Evolutionary conservation across 768 basidiomycete genomes (phyloP).

Genomic region (Lactarius trivialis): DNA sequence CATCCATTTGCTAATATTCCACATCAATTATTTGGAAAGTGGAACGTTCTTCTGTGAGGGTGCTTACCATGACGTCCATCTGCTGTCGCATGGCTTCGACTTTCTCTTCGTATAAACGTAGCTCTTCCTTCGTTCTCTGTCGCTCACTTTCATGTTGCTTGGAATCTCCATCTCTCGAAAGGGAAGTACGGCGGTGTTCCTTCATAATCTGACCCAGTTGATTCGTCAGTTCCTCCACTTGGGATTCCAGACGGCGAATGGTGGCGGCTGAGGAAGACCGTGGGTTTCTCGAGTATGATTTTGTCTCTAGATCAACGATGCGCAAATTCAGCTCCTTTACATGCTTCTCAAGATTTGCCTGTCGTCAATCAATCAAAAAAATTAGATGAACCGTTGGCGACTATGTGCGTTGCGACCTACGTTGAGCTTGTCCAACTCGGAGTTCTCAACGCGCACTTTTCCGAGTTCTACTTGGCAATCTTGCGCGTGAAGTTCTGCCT

Average conservation of each 20-base stretch:
- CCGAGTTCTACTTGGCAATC: conserved; percentile 74
- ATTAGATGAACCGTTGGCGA: not conserved
- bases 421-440: conserved; percentile 70
- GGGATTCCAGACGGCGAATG: conserved; percentile 56
- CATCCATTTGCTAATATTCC: conserved; percentile 55
- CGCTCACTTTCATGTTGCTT: conserved; percentile 58
- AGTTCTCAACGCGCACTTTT: conserved; percentile 73
- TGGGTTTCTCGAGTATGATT: conserved; percentile 52
- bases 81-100: conserved; percentile 48
- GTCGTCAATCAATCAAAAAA: conserved; percentile 17
- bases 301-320: conserved; percentile 78
- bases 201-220: conserved; percentile 49
- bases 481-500: conserved; percentile 67
- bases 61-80: conserved; percentile 57
- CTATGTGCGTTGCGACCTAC: conserved; percentile 36
- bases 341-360: conserved; percentile 83
- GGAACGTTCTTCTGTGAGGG: not conserved
- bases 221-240: conserved; percentile 65
- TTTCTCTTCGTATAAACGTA: conserved; percentile 52
- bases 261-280: conserved; percentile 32
- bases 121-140: conserved; percentile 56
- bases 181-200: conserved; percentile 35
- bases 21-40: not conserved
- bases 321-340: conserved; percentile 79
- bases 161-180: conserved; percentile 42